Conservation (phyloP, 2,329 filamentous ascomycete species). For the Malbranchea zuffiana region DNA sequence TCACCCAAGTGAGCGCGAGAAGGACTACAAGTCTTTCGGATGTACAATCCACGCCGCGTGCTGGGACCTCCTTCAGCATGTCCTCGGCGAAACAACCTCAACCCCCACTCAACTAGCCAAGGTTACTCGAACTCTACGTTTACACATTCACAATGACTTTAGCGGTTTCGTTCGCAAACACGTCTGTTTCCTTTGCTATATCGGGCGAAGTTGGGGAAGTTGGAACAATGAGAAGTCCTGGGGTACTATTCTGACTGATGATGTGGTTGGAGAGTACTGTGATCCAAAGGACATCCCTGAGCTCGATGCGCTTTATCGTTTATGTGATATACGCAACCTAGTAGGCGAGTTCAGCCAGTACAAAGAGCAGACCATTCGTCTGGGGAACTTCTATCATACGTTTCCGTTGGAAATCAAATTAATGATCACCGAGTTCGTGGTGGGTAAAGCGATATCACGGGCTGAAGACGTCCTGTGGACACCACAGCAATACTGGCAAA, state of each 20-base stretch:
- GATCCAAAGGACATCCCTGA: slow-evolving; percentile 1
- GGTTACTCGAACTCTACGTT: not conserved
- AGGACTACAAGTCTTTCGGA: not conserved
- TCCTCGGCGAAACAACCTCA: not conserved
- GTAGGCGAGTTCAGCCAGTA: not conserved
- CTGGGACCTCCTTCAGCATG: slow-evolving; percentile 2
- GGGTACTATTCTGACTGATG: too few relatives aligned
- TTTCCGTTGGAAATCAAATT: slow-evolving; percentile 3
- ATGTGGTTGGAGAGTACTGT: too few relatives aligned
- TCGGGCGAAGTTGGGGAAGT: not conserved
- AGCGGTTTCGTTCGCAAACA: too few relatives aligned
- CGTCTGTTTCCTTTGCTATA: not conserved
- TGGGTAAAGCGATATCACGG: not conserved
- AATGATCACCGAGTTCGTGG: slow-evolving; percentile 1
- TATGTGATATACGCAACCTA: not conserved
- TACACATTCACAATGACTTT: not conserved
- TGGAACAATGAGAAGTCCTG: too few relatives aligned
- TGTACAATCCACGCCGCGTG: not conserved
- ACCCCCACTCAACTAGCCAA: not conserved
- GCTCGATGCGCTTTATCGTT: not conserved
- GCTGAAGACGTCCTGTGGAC: not conserved
- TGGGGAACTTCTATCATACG: slow-evolving; percentile 1
- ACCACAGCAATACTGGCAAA: slow-evolving; percentile 2
- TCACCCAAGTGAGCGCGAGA: not conserved
- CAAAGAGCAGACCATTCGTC: too few relatives aligned